Evolutionary conservation across 2,329 filamentous ascomycete species (phyloP).

Genomic region (Lachnellula cervina): DNA sequence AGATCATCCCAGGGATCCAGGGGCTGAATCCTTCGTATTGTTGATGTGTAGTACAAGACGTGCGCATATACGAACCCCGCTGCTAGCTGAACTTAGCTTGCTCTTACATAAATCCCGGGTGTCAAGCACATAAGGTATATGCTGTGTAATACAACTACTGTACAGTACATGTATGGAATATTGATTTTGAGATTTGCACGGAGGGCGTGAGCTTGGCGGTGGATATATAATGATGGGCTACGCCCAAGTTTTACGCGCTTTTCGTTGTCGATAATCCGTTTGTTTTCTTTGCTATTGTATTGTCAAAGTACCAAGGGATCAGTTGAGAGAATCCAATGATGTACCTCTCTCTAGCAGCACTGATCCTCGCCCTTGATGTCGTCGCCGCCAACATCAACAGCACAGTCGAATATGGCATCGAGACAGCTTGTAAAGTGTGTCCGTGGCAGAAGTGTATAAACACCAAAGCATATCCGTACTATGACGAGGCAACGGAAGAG

Average conservation of each 20-base stretch:
- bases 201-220: too few relatives aligned
- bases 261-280: too few relatives aligned
- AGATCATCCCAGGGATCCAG: not conserved
- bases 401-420: conserved; percentile 15
- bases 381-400: conserved; percentile 11
- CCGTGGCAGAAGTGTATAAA: conserved; percentile 21
- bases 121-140: too few relatives aligned
- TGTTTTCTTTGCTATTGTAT: too few relatives aligned
- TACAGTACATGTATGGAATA: too few relatives aligned
- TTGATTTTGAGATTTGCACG: too few relatives aligned
- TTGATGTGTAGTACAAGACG: not conserved
- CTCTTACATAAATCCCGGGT: too few relatives aligned
- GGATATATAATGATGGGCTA: too few relatives aligned
- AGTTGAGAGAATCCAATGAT: not conserved
- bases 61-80: not conserved
- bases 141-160: too few relatives aligned
- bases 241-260: too few relatives aligned
- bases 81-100: too few relatives aligned
- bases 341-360: not conserved
- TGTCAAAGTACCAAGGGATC: too few relatives aligned
- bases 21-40: not conserved
- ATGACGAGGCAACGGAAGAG: not conserved
- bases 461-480: conserved; percentile 12
- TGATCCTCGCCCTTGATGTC: not conserved
- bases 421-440: conserved; percentile 23